A percentile compares a stretch with the other conserved stretches of the same genome.
phyloP scores from a whole-genome alignment of 345 rosid genomes.

The Diplotaxis tenuifolia region DNA sequence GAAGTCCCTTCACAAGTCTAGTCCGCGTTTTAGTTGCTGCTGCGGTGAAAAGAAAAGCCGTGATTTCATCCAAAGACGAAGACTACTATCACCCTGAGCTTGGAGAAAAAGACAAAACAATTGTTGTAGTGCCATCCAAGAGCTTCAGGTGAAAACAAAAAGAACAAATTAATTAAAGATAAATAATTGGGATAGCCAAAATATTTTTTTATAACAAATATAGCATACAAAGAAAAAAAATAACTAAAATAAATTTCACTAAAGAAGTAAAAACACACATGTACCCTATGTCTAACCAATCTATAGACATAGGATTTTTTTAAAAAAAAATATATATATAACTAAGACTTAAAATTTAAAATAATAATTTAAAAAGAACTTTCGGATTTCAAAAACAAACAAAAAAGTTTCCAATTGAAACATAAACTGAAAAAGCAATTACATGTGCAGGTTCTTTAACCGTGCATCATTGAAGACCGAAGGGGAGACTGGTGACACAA shows the following conservation, averaged over 20 bases:
- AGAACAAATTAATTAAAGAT: background rate
- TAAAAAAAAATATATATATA: too few species aligned
- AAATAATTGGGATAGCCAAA: background rate
- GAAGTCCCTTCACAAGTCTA: constrained; percentile 47
- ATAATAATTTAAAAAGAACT: too few species aligned
- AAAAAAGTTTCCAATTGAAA: too few species aligned
- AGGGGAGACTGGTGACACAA: constrained; percentile 30
- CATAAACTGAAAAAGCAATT: background rate
- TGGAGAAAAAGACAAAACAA: background rate
- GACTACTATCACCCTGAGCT: constrained; percentile 34
- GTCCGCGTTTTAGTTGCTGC: constrained; percentile 49
- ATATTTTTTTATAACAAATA: too few species aligned
- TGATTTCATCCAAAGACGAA: constrained; percentile 29
- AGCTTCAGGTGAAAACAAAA: constrained; percentile 38
- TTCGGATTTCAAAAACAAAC: too few species aligned
- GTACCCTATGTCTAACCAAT: too few species aligned
- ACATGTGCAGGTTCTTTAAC: constrained; percentile 19
- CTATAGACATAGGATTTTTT: too few species aligned
- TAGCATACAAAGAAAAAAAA: too few species aligned
- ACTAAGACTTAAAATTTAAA: too few species aligned
- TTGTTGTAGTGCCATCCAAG: constrained; percentile 18
- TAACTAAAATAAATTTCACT: too few species aligned
- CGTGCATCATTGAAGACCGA: constrained; percentile 40
- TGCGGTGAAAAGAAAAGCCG: constrained; percentile 34
- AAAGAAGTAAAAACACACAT: too few species aligned